Evolutionary conservation across 306 rosid genomes (phyloP).

Genomic region (Quercus berberidifolia): DNA sequence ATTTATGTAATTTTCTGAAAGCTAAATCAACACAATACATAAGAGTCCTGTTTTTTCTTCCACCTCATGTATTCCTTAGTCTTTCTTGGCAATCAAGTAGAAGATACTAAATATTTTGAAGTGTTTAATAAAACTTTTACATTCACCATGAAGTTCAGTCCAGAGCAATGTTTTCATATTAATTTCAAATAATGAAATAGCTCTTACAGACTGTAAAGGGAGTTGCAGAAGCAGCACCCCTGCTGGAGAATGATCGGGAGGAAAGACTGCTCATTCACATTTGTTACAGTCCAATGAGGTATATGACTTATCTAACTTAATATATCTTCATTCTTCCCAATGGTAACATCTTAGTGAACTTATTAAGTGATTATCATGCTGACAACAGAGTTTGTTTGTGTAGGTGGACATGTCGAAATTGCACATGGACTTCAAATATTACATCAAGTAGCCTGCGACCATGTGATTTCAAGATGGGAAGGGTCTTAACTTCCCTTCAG

Average conservation of each 20-base stretch:
- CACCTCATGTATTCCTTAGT: too few species aligned
- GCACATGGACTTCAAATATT: slow-evolving; percentile 63
- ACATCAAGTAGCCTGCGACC: slow-evolving; percentile 78
- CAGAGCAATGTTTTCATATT: not conserved
- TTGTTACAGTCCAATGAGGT: slow-evolving; percentile 88
- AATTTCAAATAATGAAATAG: not conserved
- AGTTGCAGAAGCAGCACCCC: slow-evolving; percentile 74
- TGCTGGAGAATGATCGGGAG: slow-evolving; percentile 44
- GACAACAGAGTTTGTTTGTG: slow-evolving; percentile 14
- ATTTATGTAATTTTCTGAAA: too few species aligned
- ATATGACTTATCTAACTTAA: not conserved
- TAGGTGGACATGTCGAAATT: slow-evolving; percentile 91
- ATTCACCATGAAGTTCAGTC: too few species aligned
- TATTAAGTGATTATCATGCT: slow-evolving; percentile 9
- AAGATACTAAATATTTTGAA: too few species aligned
- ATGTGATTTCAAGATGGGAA: slow-evolving; percentile 93
- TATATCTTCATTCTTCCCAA: not conserved
- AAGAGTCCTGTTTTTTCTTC: too few species aligned
- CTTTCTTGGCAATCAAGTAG: too few species aligned
- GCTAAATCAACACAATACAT: too few species aligned
- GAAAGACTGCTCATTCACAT: slow-evolving; percentile 83
- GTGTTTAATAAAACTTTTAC: too few species aligned
- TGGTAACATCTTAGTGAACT: not conserved
- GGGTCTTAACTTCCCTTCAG: slow-evolving; percentile 69
- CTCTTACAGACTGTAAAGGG: slow-evolving; percentile 63